Base-by-base conservation (phyloP, 1,284 basidiomycete species). In the Rhodotorula sp. region DNA sequence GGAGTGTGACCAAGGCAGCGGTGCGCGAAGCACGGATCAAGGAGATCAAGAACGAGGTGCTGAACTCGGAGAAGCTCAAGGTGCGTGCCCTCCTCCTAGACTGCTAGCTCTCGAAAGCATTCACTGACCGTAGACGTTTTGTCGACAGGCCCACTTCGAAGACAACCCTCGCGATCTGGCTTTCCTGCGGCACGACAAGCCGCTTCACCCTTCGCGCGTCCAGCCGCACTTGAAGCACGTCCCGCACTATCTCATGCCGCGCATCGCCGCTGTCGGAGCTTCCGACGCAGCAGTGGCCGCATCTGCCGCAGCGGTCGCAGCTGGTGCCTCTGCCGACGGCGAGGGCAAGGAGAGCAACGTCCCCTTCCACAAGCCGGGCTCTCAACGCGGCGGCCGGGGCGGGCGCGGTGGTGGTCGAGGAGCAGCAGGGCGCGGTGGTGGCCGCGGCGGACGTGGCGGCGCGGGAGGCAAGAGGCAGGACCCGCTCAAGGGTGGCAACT, bases 1-100 rank as follows among this genome's bases (percentile, higher is more conserved):
- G 93, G 75, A 87, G 89, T 64, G 94, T 98, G 34, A 99, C 95
- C 63, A 85, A 88, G 73, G 89, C 87, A 69, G 88, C 90, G 8
- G 89, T 99, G 71, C 87, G 89, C 76, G 97, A 99, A 81, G 97
- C 97, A 2, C 84, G 95, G 74, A 86, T 97, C 64, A 95, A 95
- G 81, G 97, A 99, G 82, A 83, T 99, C 77, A 95, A 97, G 81
- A 83, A 88, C 60, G 97, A 99, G 82, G 90, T 99, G 60, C 81
- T 99, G 77, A 95, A 97, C 80, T 93, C 91, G 61, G 92, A 97
- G 77, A 98, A 95, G 82, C 86, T 99, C 68, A 97, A 98, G 87
- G 93, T 93, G 70, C 49, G 85, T n/a, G n/a, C n/a, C n/a, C n/a
- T n/a, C n/a, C n/a, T n/a, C n/a, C n/a, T n/a, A n/a, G n/a, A n/a